Evolutionary conservation across 106 monocot genomes (phyloP), one percentile per base, ranked within the genome.

Genomic region (Vanilla planifolia): DNA sequence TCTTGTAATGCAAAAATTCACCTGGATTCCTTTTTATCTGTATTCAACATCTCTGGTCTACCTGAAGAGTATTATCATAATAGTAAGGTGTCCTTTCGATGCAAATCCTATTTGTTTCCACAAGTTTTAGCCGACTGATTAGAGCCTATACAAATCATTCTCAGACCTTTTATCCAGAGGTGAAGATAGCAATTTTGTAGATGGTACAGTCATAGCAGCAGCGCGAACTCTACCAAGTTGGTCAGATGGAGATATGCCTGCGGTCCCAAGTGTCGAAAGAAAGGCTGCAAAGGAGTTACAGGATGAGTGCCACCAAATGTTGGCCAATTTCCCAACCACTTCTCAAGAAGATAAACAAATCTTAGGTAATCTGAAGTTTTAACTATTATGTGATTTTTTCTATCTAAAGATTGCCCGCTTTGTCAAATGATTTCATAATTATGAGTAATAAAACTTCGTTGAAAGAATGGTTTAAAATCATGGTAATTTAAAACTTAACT

Each of bases 171-270:
- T 79, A 62, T 82, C 88, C 1, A 65, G 32, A 51, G 75, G 27
- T 37, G 83, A 81, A 69, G 83, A 82, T 55, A 73, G 50, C n/a
- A 73, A 55, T 37, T 84, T 91, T 65, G 82, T 91, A 9, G 85
- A 91, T 75, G 95, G 95, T 44, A 86, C 86, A 44, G 75, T 96
- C n/a, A 84, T 96, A 51, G 95, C 95, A 32, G 86, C 90, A 11
- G 90, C 86, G 25, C 60, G 95, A 19, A 76, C 84, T 32, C 62
- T 96, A 33, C 91, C 90, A 1, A 79, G 81, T 43, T 96, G 95
- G 95, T 87, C 84, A 8, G 83, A 96, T 39, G 60, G 70, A 50
- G 90, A 96, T 67, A 37, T 77, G 48, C 95, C 95, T 11, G 73
- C 87, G 33, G 33, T 96, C 39, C 95, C 95, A 53, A 96, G 87